Base-by-base conservation (phyloP, 768 basidiomycete species). In the Tricholoma flavovirens region DNA sequence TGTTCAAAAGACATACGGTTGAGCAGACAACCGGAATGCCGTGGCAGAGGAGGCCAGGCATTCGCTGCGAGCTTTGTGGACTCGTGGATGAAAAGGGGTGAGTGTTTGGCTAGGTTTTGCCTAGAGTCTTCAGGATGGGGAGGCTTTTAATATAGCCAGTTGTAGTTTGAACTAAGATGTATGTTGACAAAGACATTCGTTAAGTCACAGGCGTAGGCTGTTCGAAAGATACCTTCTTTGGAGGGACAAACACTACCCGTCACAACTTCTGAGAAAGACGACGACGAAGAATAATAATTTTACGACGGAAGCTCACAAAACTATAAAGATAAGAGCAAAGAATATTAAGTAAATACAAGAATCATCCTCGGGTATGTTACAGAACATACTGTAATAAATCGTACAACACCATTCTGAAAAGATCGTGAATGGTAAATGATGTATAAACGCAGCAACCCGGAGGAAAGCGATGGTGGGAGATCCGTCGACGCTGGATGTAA, bases 251-350 rank as follows among this genome's bases (percentile, higher is more conserved):
- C 8, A 7, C 24, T 8, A 26, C 9, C 45, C 14, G 26, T 46
- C 4, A 26, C 22, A 15, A 6, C 22, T 14, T 26, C 42, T 21
- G 42, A 43, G 19, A 26, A 26, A 26, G 17, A 22, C 21, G 14
- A 6, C 42, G 21, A 43, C 17, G 42, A 43, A 22, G 3, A 43
- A 19, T 2, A 14, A 26, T 10, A n/a, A 15, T 5, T 46, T 14
- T 46, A 22, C 51, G 21, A 40, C 12, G 29, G 8, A 21, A 22
- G 22, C 9, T n/a, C 15, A 52, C 22, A 42, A n/a, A 29, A 30
- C 57, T 55, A 61, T 60, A 61, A 61, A 57, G 60, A 63, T 63
- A 63, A 29, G 46, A 17, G 15, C 45, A 53, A 57, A 43, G 24
- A 51, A 59, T 55, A 36, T 26, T 58, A 58, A 55, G 61, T 43